A percentile compares a stretch with the other conserved stretches of the same genome.
Evolutionary conservation across 495 filamentous ascomycete species (phyloP).

Genomic region (Paragyromitra xinjiangensis): DNA sequence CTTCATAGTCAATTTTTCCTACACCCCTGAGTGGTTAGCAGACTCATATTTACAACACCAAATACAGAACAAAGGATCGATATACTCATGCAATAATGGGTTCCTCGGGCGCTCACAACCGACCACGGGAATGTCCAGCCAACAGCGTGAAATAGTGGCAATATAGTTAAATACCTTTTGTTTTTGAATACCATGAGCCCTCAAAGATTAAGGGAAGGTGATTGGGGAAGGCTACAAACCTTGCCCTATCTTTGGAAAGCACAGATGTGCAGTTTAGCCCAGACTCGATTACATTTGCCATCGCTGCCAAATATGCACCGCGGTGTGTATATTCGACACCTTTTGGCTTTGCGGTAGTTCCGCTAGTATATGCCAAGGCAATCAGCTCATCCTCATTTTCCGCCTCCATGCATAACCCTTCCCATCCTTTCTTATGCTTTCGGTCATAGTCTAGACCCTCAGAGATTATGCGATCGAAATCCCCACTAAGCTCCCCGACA

Average conservation of each 20-base stretch:
- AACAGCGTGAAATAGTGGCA: constrained; percentile 78
- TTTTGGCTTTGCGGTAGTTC: constrained; percentile 91
- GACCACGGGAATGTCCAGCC: constrained; percentile 91
- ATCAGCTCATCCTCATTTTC: constrained; percentile 80
- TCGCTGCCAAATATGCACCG: constrained; percentile 80
- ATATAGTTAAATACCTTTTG: constrained; percentile 55
- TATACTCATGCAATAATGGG: constrained; percentile 85
- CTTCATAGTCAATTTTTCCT: constrained; percentile 85
- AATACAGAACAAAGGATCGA: neutral
- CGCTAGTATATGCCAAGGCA: constrained; percentile 90
- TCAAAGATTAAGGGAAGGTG: neutral
- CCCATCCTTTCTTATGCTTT: constrained; percentile 75
- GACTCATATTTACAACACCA: neutral
- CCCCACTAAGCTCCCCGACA: constrained; percentile 75
- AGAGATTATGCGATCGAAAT: constrained; percentile 82
- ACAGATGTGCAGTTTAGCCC: constrained; percentile 71
- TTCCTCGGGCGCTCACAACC: constrained; percentile 87
- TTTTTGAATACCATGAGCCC: neutral
- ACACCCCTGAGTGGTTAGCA: neutral
- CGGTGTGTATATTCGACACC: constrained; percentile 93
- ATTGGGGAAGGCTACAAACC: constrained; percentile 6
- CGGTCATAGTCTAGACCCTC: constrained; percentile 79
- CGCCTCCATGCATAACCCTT: constrained; percentile 72
- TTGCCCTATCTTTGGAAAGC: constrained; percentile 50
- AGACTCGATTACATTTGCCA: constrained; percentile 89